A percentile compares a stretch with the other conserved stretches of the same genome.
phyloP scores from a whole-genome alignment of 345 rosid genomes.

The Trapa incisa region DNA sequence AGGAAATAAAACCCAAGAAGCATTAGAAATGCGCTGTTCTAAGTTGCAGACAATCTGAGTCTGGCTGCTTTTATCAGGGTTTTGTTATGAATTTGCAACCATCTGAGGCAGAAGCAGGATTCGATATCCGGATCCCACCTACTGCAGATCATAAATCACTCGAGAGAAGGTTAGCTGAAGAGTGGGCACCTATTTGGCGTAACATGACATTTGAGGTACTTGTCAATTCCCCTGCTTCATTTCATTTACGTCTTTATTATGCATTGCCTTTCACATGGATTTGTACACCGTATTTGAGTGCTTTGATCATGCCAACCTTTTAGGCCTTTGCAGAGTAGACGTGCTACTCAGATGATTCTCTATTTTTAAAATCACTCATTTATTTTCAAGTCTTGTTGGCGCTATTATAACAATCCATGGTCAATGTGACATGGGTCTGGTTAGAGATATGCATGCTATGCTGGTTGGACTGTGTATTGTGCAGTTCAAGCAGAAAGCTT shows the following conservation, averaged over 20 bases:
- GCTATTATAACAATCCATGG: no score
- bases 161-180: constrained; percentile 77
- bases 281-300: no score
- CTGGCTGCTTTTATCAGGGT: constrained; percentile 34
- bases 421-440: no score
- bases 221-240: constrained; percentile 2
- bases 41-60: background rate
- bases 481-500: constrained; percentile 73
- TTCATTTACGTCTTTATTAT: background rate
- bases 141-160: constrained; percentile 52
- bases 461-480: constrained; percentile 22
- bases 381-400: no score
- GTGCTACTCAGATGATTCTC: no score
- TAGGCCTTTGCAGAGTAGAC: no score
- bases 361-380: no score
- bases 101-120: constrained; percentile 96
- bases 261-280: background rate
- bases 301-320: no score
- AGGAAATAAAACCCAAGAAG: background rate
- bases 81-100: constrained; percentile 97
- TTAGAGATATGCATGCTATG: background rate
- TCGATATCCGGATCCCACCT: constrained; percentile 77
- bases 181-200: constrained; percentile 88
- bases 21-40: background rate
- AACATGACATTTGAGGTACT: constrained; percentile 85